Base-by-base conservation (phyloP, 805 yeast genomes). In the Clavispora vitiphila region DNA sequence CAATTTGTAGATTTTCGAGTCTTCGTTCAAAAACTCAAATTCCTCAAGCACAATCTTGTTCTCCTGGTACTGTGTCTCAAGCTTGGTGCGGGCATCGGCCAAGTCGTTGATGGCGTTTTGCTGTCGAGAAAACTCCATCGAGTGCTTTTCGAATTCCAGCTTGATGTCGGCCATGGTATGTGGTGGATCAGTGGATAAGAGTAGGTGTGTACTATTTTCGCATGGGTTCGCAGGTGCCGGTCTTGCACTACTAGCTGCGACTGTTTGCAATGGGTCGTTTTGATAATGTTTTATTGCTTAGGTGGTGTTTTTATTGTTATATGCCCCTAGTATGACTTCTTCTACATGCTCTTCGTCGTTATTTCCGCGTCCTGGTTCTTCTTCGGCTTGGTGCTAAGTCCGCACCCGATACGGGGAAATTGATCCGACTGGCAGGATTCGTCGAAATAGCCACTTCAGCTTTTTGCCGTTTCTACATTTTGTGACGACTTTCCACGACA, bases 11-110 rank as follows among this genome's bases (percentile, higher is more conserved):
- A 93, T 80, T 53, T 85, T 86, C 12, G 95, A 74, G 29, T 78
- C 84, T 26, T 79, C 85, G 42, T 77, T 76, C 42, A 86, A 67
- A 34, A 51, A 44, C 22, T 75, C 77, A 54, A 93, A 86, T 64
- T 93, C 99, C 43, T 77, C 81, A 50, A 81, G 73, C 12, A 93
- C 99, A 38, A 93, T 90, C 54, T 81, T 81, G 62, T 90, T 90
- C 62, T 93, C 99, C 63, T 93, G 99, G 53, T 72, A 78, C 65
- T 93, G 99, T 1, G 97, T 86, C 58, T 93, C 99, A 35, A 93
- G 74, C 57, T 82, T 78, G 51, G 91, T 95, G 56, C 98, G 80
- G 10, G 88, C 79, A 5, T 77, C 68, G 27, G 89, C 72, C 34
- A 80, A 67, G 39, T 78, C 83, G 36, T 70, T 66, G 36, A 79